Evolutionary conservation across 2,329 filamentous ascomycete genomes (phyloP).

Genomic region (Xylariales sp.): DNA sequence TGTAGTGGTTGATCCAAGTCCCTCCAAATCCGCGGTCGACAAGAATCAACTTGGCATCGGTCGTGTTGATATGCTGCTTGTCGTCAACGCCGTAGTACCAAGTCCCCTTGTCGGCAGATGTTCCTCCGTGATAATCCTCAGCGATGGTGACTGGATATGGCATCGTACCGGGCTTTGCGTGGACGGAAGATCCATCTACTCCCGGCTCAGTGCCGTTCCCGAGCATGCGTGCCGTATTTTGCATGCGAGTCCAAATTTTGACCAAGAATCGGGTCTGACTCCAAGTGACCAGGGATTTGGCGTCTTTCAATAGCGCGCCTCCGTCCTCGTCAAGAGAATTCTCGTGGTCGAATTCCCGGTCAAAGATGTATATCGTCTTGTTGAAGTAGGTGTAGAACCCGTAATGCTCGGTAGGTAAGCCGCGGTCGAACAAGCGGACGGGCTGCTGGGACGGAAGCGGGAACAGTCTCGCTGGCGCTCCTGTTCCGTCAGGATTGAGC

Average conservation of each 20-base stretch:
- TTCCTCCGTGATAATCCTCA: slow-evolving; percentile 59
- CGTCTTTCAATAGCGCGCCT: slow-evolving; percentile 48
- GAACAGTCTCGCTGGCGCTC: slow-evolving; percentile 66
- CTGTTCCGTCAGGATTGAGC: slow-evolving; percentile 63
- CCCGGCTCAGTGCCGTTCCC: slow-evolving; percentile 22
- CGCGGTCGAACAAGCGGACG: slow-evolving; percentile 79
- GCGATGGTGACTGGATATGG: slow-evolving; percentile 60
- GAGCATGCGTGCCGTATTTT: slow-evolving; percentile 38
- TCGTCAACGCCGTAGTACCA: slow-evolving; percentile 49
- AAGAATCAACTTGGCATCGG: slow-evolving; percentile 38
- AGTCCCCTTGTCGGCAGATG: slow-evolving; percentile 45
- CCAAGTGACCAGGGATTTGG: slow-evolving; percentile 54
- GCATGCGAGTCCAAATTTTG: slow-evolving; percentile 58
- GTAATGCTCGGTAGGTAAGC: slow-evolving; percentile 77
- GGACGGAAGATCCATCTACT: slow-evolving; percentile 18
- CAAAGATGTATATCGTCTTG: slow-evolving; percentile 72
- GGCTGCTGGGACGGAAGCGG: slow-evolving; percentile 71
- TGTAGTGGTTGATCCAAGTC: slow-evolving; percentile 46
- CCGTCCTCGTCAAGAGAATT: slow-evolving; percentile 47
- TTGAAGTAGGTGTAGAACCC: slow-evolving; percentile 92
- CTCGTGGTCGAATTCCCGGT: slow-evolving; percentile 12
- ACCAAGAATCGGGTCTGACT: slow-evolving; percentile 58
- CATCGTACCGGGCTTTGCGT: slow-evolving; percentile 51
- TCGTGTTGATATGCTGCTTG: slow-evolving; percentile 38
- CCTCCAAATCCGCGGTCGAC: slow-evolving; percentile 49